Conservation (phyloP, 805 yeast species). For the Hermanozyma aechmeae region DNA sequence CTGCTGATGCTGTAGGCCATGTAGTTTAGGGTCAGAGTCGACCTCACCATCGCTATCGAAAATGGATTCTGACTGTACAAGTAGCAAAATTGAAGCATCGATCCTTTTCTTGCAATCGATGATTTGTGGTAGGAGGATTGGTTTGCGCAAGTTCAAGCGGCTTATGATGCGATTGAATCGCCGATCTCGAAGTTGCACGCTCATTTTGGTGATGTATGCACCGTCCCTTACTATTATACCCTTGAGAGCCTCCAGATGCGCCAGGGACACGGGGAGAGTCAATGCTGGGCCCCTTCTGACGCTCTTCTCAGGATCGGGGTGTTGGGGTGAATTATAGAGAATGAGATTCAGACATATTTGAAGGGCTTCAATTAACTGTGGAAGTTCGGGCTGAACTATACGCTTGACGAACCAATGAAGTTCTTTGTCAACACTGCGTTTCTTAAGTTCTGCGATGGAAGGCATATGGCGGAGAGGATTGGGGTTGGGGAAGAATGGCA, state of each 20-base stretch:
- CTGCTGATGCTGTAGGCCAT: slow-evolving; percentile 9
- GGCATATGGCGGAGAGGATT: too few species aligned
- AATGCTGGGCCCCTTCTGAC: slow-evolving; percentile 31
- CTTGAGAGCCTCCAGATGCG: slow-evolving; percentile 46
- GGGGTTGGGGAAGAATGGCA: too few species aligned
- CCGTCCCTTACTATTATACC: slow-evolving; percentile 55
- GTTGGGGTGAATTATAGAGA: slow-evolving; percentile 26
- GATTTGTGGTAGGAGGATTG: slow-evolving; percentile 33
- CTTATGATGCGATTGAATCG: slow-evolving; percentile 24
- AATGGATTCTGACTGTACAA: slow-evolving; percentile 13
- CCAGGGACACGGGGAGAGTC: slow-evolving; percentile 50
- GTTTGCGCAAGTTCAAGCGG: slow-evolving; percentile 19
- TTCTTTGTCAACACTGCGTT: slow-evolving; percentile 6
- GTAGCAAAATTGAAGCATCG: slow-evolving; percentile 21
- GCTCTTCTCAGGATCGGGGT: slow-evolving; percentile 16
- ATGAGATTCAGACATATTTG: slow-evolving; percentile 28
- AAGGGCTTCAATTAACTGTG: slow-evolving; percentile 23
- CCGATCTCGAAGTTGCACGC: slow-evolving; percentile 33
- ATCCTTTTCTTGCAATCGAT: slow-evolving; percentile 37
- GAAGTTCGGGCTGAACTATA: slow-evolving; percentile 10
- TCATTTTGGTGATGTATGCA: slow-evolving; percentile 40
- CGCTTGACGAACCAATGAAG: slow-evolving; percentile 11
- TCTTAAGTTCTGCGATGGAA: background rate
- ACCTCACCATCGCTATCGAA: slow-evolving; percentile 5
- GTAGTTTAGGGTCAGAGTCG: background rate